These are phyloP conservation scores for Fusarium sororula DNA, from an alignment of 2,329 filamentous ascomycete genomes.

Conservation along the genomic window DNA sequence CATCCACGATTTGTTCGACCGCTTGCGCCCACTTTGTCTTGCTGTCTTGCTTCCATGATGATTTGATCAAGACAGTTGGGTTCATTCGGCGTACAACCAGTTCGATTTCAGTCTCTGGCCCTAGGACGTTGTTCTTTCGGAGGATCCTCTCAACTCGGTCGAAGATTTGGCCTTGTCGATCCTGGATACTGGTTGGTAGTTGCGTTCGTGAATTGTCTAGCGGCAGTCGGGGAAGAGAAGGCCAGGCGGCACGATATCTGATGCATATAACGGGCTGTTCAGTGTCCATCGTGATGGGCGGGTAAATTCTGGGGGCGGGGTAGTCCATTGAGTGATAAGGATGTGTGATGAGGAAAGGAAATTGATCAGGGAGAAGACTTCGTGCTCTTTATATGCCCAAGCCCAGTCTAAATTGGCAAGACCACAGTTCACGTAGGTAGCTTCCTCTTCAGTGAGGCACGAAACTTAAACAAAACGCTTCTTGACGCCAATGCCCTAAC, in stretches of 20 bases:
- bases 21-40: not conserved
- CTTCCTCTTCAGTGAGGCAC: slow-evolving; percentile 16
- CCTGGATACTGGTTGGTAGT: not conserved
- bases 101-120: not conserved
- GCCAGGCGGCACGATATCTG: not conserved
- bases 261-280: not conserved
- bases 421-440: not conserved
- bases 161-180: not conserved
- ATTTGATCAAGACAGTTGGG: not conserved
- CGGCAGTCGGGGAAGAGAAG: not conserved
- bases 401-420: not conserved
- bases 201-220: not conserved
- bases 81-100: not conserved
- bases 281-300: not conserved
- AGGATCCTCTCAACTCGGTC: not conserved
- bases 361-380: not conserved
- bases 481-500: slow-evolving; percentile 40
- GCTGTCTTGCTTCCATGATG: not conserved
- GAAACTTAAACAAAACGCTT: slow-evolving; percentile 30
- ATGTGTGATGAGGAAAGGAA: not conserved
- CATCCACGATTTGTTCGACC: not conserved
- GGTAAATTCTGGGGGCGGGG: not conserved
- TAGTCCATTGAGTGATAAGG: not conserved
- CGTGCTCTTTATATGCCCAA: not conserved
- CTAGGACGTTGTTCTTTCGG: not conserved